Percentiles rank a stretch among this genome's conserved stretches.
phyloP scores from a whole-genome alignment of 352 stramenopile genomes.

The Pythium dissotocum region DNA sequence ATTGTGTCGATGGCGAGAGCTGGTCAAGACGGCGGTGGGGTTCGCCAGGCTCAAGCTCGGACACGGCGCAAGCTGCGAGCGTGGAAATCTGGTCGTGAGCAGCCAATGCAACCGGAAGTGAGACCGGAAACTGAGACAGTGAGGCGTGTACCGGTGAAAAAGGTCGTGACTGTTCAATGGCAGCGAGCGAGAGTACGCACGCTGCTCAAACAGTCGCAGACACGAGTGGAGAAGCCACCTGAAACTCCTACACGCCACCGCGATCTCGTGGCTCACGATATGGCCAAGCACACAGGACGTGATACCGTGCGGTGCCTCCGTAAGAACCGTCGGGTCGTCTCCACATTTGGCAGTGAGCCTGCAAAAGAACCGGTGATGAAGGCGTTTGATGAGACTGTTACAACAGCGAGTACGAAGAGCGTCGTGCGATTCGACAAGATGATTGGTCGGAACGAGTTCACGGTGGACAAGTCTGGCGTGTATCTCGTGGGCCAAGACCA shows the following conservation, averaged over 20 bases:
- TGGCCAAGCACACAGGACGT: constrained; percentile 14
- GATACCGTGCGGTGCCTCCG: constrained; percentile 14
- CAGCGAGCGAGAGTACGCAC: constrained; percentile 7
- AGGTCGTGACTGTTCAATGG: constrained; percentile 13
- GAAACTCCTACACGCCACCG: neutral
- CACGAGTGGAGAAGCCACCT: no score
- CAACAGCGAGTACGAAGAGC: no score
- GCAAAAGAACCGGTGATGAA: neutral
- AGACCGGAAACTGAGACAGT: neutral
- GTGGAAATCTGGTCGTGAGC: neutral
- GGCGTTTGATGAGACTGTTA: no score
- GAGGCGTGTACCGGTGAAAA: neutral
- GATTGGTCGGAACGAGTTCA: constrained; percentile 6
- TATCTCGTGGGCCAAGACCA: constrained; percentile 13
- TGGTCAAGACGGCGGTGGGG: neutral
- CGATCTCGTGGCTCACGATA: constrained; percentile 14
- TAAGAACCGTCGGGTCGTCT: constrained; percentile 8
- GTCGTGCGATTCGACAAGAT: constrained; percentile 12
- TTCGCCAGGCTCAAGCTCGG: constrained; percentile 1
- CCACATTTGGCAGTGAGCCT: neutral
- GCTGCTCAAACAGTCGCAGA: neutral
- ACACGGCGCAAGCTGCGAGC: constrained; percentile 12
- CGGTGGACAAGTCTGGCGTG: constrained; percentile 5
- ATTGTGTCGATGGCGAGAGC: constrained; percentile 15
- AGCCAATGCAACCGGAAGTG: neutral